Evolutionary conservation across 371 early-diverging fungal species (phyloP).

Genomic region (Basidiobolus meristosporus): DNA sequence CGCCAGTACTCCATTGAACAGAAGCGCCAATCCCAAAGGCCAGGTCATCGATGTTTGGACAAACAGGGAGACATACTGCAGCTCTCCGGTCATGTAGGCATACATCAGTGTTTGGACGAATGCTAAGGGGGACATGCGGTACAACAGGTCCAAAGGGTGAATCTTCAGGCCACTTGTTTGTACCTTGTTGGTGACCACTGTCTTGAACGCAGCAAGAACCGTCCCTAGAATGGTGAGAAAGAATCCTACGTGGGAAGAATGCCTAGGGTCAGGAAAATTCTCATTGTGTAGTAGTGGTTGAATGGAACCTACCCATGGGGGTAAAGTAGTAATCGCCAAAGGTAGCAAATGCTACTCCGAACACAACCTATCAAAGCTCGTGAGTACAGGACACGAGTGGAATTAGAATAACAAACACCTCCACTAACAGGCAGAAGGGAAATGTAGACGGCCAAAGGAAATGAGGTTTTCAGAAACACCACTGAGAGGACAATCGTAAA

Average conservation of each 20-base stretch:
- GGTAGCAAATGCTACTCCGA: slow-evolving; percentile 72
- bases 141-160: slow-evolving; percentile 60
- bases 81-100: slow-evolving; percentile 48
- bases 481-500: slow-evolving; percentile 47
- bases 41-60: slow-evolving; percentile 18
- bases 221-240: slow-evolving; percentile 65
- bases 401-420: too few species aligned
- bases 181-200: slow-evolving; percentile 66
- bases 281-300: background rate
- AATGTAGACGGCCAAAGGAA: slow-evolving; percentile 25
- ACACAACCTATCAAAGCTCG: slow-evolving; percentile 23
- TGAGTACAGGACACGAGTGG: too few species aligned
- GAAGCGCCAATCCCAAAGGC: slow-evolving; percentile 24
- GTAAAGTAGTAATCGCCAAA: slow-evolving; percentile 66
- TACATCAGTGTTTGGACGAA: slow-evolving; percentile 50
- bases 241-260: slow-evolving; percentile 19
- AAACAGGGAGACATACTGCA: slow-evolving; percentile 24
- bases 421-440: slow-evolving; percentile 29
- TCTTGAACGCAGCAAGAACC: slow-evolving; percentile 60
- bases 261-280: background rate
- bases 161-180: slow-evolving; percentile 60
- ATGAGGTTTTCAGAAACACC: slow-evolving; percentile 27
- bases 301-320: slow-evolving; percentile 14
- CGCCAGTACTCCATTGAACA: slow-evolving; percentile 60
- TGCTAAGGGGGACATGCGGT: slow-evolving; percentile 66